Evolutionary conservation across 2,329 filamentous ascomycete species (phyloP).

Genomic region (Claviceps africana): DNA sequence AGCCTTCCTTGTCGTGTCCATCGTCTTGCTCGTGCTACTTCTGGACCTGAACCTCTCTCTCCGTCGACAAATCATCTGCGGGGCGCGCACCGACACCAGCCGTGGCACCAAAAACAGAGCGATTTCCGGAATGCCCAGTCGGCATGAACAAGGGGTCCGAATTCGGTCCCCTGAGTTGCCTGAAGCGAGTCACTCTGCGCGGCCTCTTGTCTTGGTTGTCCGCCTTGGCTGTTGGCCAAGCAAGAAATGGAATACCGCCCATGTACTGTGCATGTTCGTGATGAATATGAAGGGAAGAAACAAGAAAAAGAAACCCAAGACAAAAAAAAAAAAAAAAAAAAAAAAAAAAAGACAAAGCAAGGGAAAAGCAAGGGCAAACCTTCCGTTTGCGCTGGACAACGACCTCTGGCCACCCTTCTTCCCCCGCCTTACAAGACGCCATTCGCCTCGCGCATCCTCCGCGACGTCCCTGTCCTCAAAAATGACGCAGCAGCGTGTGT

Average conservation of each 20-base stretch:
- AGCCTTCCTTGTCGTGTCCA: no score
- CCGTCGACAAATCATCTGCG: no score
- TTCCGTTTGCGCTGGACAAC: not conserved
- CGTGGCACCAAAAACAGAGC: not conserved
- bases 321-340: not conserved
- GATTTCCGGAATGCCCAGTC: not conserved
- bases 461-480: conserved; percentile 27
- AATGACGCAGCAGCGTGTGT: conserved; percentile 28
- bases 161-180: not conserved
- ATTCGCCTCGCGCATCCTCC: conserved; percentile 23
- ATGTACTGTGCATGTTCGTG: no score
- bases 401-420: no score
- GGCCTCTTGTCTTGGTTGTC: not conserved
- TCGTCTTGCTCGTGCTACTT: no score
- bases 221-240: no score
- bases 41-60: no score
- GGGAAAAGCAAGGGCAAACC: no score
- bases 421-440: conserved; percentile 14
- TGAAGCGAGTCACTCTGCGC: not conserved
- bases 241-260: no score
- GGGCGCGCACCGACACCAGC: not conserved
- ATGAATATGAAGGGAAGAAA: no score
- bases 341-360: not conserved
- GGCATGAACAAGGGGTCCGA: not conserved
- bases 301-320: no score